Conservation (phyloP, 257 asterid species). For the Rubia yunnanensis region DNA sequence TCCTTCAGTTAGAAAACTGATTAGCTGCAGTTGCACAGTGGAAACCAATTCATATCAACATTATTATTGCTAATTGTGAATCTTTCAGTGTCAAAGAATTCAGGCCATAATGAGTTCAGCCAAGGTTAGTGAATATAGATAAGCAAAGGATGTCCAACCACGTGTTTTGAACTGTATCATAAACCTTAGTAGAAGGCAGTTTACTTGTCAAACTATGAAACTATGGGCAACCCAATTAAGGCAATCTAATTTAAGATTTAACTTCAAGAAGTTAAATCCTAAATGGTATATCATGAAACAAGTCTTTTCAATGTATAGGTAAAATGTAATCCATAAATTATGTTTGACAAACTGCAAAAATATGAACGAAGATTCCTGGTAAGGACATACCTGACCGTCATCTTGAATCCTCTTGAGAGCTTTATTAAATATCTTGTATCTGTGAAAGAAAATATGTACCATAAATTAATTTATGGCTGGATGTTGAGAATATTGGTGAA, state of each 20-base stretch:
- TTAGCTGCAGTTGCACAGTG: not conserved
- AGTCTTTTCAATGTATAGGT: conserved; percentile 2
- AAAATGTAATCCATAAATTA: not conserved
- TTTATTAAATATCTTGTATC: conserved; percentile 80
- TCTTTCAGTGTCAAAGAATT: not conserved
- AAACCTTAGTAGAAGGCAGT: not conserved
- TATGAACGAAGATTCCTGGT: not conserved
- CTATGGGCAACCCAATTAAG: not conserved
- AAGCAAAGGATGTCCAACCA: not conserved
- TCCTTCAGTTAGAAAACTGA: not conserved
- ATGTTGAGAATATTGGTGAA: conserved; percentile 7
- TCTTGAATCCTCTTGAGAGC: conserved; percentile 78
- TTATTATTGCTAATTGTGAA: not conserved
- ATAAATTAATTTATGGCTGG: conserved; percentile 7
- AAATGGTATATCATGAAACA: not conserved
- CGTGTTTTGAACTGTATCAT: not conserved
- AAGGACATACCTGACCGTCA: conserved; percentile 61
- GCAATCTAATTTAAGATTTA: not conserved
- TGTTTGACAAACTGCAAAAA: not conserved
- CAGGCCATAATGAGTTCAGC: not conserved
- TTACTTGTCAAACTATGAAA: not conserved
- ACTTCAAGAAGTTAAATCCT: not conserved
- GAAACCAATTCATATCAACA: not conserved
- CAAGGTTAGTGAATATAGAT: not conserved
- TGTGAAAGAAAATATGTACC: conserved; percentile 17